phyloP scores from a whole-genome alignment of 2,329 filamentous ascomycete genomes.

The Pyrenochaeta sp. region DNA sequence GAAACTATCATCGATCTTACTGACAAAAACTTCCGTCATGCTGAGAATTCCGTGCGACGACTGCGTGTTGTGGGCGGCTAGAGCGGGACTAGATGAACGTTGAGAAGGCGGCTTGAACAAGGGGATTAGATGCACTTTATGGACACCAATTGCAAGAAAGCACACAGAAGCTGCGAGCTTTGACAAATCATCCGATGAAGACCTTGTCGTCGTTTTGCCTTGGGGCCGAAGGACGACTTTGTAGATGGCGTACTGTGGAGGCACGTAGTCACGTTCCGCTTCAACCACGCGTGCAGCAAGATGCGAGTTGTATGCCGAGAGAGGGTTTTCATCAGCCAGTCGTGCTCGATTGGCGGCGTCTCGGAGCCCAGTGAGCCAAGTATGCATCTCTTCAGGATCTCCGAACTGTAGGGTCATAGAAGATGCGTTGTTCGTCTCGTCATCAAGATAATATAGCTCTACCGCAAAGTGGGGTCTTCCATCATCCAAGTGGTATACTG shows the following conservation, averaged over 20 bases:
- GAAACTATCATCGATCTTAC: conserved; percentile 70
- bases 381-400: conserved; percentile 69
- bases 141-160: conserved; percentile 72
- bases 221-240: conserved; percentile 70
- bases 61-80: conserved; percentile 59
- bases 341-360: conserved; percentile 65
- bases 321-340: conserved; percentile 58
- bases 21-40: conserved; percentile 65
- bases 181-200: conserved; percentile 71
- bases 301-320: conserved; percentile 67
- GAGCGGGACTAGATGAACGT: conserved; percentile 62
- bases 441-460: conserved; percentile 73
- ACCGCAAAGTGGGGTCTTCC: conserved; percentile 71
- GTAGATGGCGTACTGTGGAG: conserved; percentile 71
- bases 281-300: conserved; percentile 69
- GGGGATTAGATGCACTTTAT: conserved; percentile 74
- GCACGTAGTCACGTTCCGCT: conserved; percentile 72
- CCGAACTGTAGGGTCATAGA: conserved; percentile 70
- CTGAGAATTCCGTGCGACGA: conserved; percentile 70
- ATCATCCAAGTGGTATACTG: conserved; percentile 72
- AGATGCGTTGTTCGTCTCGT: conserved; percentile 66
- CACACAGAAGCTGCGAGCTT: conserved; percentile 71
- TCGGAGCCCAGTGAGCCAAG: conserved; percentile 70
- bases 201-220: conserved; percentile 61
- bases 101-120: conserved; percentile 64